Base-by-base conservation (phyloP, 2,329 filamentous ascomycete genomes). In the Calonectria pseudoreteaudii region DNA sequence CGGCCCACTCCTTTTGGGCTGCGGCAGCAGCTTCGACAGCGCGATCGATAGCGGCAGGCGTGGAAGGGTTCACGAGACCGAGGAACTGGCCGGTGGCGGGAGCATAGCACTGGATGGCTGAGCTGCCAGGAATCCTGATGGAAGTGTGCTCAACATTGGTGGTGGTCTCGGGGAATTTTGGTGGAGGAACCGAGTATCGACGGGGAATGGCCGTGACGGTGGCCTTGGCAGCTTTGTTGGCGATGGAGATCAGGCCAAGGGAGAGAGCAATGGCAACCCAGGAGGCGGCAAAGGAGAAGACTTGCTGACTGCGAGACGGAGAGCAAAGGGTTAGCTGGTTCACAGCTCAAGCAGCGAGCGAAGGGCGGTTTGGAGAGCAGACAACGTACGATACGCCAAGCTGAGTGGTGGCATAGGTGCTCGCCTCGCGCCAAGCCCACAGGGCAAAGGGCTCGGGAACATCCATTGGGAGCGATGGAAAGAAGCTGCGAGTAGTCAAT, bases 41-140 rank as follows among this genome's bases (percentile, higher is more conserved):
- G 73, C 91, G 88, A 84, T 99, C 95, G 82, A 99, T 95, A 74
- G 92, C 93, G 71, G 92, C 91, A 2, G 91, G 86, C 1, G 94
- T 95, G 11, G 93, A 91, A 23, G 96, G 94, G 83, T 94, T 94
- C 84, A 96, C 89, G 77, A 91, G 88, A 68, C 95, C 95, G 31
- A 99, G 91, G 73, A 95, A 91, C 81, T 94, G 91, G 75, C 97
- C 97, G 30, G 95, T 98, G 2, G 96, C 96, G 1, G 97, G 97
- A 53, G 94, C 94, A 84, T 97, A 97, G 86, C 95, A 97, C 85
- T 95, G 94, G 74, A 97, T 93, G 10, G 92, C 90, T 1, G 90
- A 89, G 49, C 91, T 92, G 20, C 91, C 92, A 1, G 91, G 83
- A n/a, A 91, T 88, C 85, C 93, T 94, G 82, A 95, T 87, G 23